Base-by-base conservation (phyloP, 805 yeast species). In the Kodamaea laetipori region DNA sequence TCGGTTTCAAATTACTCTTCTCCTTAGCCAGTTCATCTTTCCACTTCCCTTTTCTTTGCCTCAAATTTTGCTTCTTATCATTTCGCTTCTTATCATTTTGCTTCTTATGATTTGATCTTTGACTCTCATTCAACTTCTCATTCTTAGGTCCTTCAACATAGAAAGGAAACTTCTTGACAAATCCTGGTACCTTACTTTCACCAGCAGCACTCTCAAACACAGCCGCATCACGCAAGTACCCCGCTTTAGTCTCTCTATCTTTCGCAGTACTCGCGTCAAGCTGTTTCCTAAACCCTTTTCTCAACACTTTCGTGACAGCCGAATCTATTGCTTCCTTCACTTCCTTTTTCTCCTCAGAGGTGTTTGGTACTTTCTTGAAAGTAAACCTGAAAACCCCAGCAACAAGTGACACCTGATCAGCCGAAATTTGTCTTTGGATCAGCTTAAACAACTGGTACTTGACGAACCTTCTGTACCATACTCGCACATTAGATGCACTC, bases 401-500 rank as follows among this genome's bases (percentile, higher is more conserved):
- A 2, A 59, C 59, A 4, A 21, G 27, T 4, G 36, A 19, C 2
- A 53, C 44, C 6, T 52, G 38, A 2, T 38, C 27, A 2, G 32
- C 16, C 17, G 4, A 11, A 23, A 45, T 48, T 26, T 21, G 21
- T 11, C 31, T 26, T n/a, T 39, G 38, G 3, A 49, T 35, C 16
- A 46, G 28, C 9, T 39, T 37, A n/a, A 40, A 47, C 24, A 50
- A 33, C n/a, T 46, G 35, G 18, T 32, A 23, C 24, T 45, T 45
- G 17, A 50, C 34, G 8, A 47, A 44, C 39, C 60, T 64, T 12
- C 68, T 51, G 43, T 54, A 59, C 32, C 48, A 45, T 13, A 56
- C 41, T 33, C 76, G 46, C 2, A 59, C 60, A 18, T 58, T 59
- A 1, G 75, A 71, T 1, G 67, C 58, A n/a, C 55, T 55, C 37